Base-by-base conservation (phyloP, 495 filamentous ascomycete genomes). In the Neurospora tetraspora region DNA sequence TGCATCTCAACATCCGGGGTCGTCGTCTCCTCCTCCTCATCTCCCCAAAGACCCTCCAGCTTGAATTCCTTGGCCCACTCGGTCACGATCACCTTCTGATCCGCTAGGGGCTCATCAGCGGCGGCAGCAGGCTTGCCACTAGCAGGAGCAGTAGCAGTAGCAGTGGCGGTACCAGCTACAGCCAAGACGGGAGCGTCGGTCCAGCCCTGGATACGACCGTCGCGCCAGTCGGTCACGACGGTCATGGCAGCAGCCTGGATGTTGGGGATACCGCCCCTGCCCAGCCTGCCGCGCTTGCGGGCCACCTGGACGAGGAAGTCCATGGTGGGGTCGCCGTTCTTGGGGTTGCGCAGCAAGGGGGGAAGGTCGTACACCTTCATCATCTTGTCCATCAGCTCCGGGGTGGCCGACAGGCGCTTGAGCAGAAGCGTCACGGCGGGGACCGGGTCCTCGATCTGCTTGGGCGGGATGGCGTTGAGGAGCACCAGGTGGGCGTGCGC, bases 11-110 rank as follows among this genome's bases (percentile, higher is more conserved):
- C 73, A 70, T 82, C 78, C 72, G 79, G 71, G 4, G 59, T 81
- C 1, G 40, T 73, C 42, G 65, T 76, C 53, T 59, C 74, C 12
- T 59, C 74, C 12, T 77, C 78, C 38, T 79, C 81, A 73, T 92
- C 89, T 2, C 91, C 93, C 91, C 92, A 97, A n/a, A 99, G 80
- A 0, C 94, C 96, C 77, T 98, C 96, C 40, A 99, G 86, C 85
- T 94, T 94, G 81, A 99, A 98, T 83, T 98, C 96, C 80, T 91
- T 88, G 5, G 94, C 93, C 96, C 96, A 98, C 81, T 96, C 90
- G 23, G 89, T 92, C 20, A 98, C 96, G 75, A 99, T 91, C 82
- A 91, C 88, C 81, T 94, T 94, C 78, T 90, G 90, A 77, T 95
- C 93, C n/a, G 84, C 81, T 70, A 84, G 82, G 6, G 77, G 76